Evolutionary conservation across 1,139 yeast genomes (phyloP), one percentile per base, ranked within the genome.

Genomic region (Saccharomyces pastorianus): DNA sequence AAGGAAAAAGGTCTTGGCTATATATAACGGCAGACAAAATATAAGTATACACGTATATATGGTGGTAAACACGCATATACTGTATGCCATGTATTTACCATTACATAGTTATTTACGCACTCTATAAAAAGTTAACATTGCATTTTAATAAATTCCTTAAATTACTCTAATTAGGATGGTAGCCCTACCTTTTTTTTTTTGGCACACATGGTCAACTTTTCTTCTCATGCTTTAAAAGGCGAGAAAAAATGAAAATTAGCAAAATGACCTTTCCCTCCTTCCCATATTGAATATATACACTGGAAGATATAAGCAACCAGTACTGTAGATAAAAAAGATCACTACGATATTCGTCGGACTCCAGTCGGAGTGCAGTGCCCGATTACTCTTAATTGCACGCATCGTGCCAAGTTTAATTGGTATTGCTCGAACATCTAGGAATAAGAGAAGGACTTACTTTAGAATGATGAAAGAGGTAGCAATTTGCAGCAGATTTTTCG

Each of bases 391-490:
- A 25, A 38, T 17, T 6, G 25, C 44, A 11, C 8, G n/a, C 20
- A 25, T 38, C 26, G 23, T 20, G 44, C n/a, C 17, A 23, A 17
- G 44, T 11, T 38, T 38, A 17, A 20, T 38, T 38, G 26, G 44
- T 20, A 38, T 20, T 20, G 25, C 26, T 38, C 11, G 25, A 20
- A 38, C 25, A 20, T 38, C n/a, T 38, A 6, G 20, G 26, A 6
- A 38, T 4, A 9, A 20, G 11, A 38, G 25, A 20, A 20, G n/a
- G 4, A 17, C 25, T 38, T 38, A 38, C 44, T 17, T 50, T 44
- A 44, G 17, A 42, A 50, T 50, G 51, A 50, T 50, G 51, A 50
- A 50, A 50, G 28, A 50, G 51, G 51, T 50, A 50, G 51, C 51
- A 47, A 27, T 29, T 41, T 38, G 42, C 27, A 47, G 25, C 51